These are phyloP conservation scores for Lignosus rhinocerotis DNA, from an alignment of 1,284 basidiomycete genomes.

Conservation along the genomic window DNA sequence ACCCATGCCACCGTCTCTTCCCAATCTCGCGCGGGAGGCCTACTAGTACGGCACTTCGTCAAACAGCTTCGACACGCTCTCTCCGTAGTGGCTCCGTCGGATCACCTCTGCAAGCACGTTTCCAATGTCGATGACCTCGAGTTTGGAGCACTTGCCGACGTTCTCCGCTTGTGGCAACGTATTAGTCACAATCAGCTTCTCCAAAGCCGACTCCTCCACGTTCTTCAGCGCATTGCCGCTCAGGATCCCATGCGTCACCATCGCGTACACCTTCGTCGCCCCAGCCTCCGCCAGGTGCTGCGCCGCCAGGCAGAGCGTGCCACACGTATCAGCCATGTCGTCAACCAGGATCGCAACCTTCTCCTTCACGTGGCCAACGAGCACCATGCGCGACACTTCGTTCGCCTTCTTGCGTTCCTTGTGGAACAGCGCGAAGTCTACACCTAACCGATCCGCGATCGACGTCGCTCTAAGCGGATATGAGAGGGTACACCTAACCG, in stretches of 20 bases:
- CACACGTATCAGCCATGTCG: constrained; percentile 99
- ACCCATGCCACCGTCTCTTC: background rate
- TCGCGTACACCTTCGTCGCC: constrained; percentile 83
- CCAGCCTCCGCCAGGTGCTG: constrained; percentile 90
- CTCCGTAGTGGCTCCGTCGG: constrained; percentile 85
- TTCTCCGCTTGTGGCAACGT: constrained; percentile 92
- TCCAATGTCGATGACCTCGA: constrained; percentile 96
- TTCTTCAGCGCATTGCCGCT: constrained; percentile 82
- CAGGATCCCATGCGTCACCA: constrained; percentile 98
- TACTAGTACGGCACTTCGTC: constrained; percentile 80
- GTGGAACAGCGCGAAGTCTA: constrained; percentile 99
- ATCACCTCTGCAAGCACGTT: constrained; percentile 97
- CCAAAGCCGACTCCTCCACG: constrained; percentile 76
- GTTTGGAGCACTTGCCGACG: constrained; percentile 75
- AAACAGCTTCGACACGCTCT: constrained; percentile 82
- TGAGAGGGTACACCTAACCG: constrained; percentile 47
- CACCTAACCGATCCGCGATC: constrained; percentile 94
- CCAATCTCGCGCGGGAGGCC: no score
- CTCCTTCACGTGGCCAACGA: constrained; percentile 92
- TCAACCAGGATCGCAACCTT: constrained; percentile 98
- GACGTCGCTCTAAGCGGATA: constrained; percentile 81
- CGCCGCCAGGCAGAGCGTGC: constrained; percentile 93
- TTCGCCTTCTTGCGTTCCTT: constrained; percentile 99
- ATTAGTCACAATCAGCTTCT: constrained; percentile 98
- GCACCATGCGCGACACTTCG: constrained; percentile 98